Conservation (phyloP, 192 early-diverging fungal species). For the Phycomyces blakesleeanus region DNA sequence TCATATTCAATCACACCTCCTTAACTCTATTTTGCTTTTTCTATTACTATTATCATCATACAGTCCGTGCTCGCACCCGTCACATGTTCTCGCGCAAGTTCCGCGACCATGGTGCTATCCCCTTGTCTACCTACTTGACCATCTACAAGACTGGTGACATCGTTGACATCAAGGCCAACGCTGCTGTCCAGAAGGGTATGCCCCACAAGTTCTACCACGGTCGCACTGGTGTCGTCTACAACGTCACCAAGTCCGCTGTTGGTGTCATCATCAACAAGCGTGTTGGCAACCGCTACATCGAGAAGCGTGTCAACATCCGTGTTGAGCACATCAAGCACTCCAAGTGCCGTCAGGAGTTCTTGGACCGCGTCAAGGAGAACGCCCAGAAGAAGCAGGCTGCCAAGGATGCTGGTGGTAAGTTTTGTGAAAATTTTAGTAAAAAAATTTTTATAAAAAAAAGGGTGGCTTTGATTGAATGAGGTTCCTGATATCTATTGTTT, state of each 20-base stretch:
- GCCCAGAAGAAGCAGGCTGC: constrained; percentile 80
- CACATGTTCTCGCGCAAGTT: constrained; percentile 97
- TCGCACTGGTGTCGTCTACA: constrained; percentile 97
- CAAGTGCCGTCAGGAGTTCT: constrained; percentile 97
- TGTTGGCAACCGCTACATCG: constrained; percentile 96
- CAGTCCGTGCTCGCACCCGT: constrained; percentile 92
- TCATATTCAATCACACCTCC: too few relatives aligned
- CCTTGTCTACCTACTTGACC: constrained; percentile 96
- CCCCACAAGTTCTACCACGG: constrained; percentile 99
- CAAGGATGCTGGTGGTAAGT: constrained; percentile 37
- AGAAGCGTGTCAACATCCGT: constrained; percentile 97
- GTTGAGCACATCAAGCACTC: constrained; percentile 99
- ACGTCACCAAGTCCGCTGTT: constrained; percentile 98
- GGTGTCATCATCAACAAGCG: constrained; percentile 98
- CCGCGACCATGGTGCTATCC: constrained; percentile 90
- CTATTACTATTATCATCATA: background rate
- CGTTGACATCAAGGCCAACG: constrained; percentile 99
- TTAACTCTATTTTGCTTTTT: background rate
- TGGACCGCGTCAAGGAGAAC: constrained; percentile 96
- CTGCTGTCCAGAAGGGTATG: constrained; percentile 99
- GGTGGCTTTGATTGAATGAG: too few relatives aligned
- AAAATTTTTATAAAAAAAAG: background rate
- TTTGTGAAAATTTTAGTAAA: too few relatives aligned
- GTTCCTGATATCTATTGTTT: background rate
- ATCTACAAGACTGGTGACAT: constrained; percentile 99